phyloP scores from a whole-genome alignment of 2,329 filamentous ascomycete genomes.

The Fulvia fulva region DNA sequence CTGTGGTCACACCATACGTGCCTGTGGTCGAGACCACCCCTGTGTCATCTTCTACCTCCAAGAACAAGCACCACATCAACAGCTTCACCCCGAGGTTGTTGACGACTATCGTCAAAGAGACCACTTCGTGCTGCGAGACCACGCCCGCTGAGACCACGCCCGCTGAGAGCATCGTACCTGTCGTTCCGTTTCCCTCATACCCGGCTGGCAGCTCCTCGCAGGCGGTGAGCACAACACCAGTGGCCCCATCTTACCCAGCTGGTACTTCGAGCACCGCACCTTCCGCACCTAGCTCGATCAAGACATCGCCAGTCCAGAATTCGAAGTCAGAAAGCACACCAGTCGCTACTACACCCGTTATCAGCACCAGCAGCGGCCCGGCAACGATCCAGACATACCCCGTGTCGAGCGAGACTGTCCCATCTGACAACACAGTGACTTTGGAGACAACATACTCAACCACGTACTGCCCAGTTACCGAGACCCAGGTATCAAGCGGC shows the following conservation, averaged over 20 bases:
- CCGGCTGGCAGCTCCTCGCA: constrained; percentile 1
- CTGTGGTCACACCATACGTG: not conserved
- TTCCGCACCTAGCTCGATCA: not conserved
- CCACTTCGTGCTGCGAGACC: not conserved
- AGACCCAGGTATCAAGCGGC: constrained; percentile 12
- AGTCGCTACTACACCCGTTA: not conserved
- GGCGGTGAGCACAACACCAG: not conserved
- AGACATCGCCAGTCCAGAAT: not conserved
- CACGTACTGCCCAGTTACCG: constrained; percentile 12
- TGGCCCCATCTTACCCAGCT: not conserved
- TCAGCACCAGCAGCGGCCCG: not conserved
- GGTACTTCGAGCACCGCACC: not conserved
- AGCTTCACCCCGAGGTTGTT: not conserved
- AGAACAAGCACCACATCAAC: not conserved
- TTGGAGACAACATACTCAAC: constrained; percentile 11
- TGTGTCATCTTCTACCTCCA: not conserved
- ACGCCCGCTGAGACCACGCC: not conserved
- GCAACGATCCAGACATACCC: not conserved
- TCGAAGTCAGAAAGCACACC: not conserved
- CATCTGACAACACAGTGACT: constrained; percentile 11
- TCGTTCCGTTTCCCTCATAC: constrained; percentile 2
- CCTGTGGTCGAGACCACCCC: constrained; percentile 1
- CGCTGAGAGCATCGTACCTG: not conserved
- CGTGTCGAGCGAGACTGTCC: not conserved
- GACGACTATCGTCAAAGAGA: not conserved